Conservation (phyloP, 352 stramenopile genomes). For the Globisporangium cystogenes region DNA sequence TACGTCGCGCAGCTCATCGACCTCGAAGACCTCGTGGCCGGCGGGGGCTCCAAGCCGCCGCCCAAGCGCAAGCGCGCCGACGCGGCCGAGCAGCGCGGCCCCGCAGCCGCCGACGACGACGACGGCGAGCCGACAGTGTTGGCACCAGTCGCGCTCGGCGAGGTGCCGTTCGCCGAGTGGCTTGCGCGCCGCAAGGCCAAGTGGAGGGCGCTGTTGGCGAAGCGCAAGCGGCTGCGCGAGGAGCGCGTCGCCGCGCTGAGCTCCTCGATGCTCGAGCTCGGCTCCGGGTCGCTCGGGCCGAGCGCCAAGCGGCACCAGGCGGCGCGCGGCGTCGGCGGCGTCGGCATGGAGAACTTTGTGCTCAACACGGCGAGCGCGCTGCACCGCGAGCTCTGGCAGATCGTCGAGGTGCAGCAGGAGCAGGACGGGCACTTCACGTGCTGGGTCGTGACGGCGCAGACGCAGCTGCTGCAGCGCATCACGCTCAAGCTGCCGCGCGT, state of each 20-base stretch:
- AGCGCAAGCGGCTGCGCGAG: constrained; percentile 52
- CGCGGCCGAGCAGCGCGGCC: too few relatives aligned
- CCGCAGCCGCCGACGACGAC: constrained; percentile 1
- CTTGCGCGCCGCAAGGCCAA: constrained; percentile 65
- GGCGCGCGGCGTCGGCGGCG: constrained; percentile 25
- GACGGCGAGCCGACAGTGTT: constrained; percentile 19
- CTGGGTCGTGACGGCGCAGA: constrained; percentile 93
- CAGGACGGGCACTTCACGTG: constrained; percentile 86
- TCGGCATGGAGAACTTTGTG: constrained; percentile 82
- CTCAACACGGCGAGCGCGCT: constrained; percentile 50
- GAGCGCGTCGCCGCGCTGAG: constrained; percentile 26
- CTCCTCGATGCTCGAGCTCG: constrained; percentile 5
- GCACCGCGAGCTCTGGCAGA: constrained; percentile 68
- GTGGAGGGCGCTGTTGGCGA: constrained; percentile 54
- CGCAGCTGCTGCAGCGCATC: constrained; percentile 66
- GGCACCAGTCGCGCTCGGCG: constrained; percentile 46
- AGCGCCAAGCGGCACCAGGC: constrained; percentile 35
- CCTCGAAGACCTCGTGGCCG: constrained; percentile 48
- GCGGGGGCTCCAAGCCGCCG: constrained; percentile 14
- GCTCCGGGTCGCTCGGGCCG: constrained; percentile 1
- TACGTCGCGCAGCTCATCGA: constrained; percentile 65
- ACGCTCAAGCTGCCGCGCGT: constrained; percentile 63
- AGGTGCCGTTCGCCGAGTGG: constrained; percentile 56
- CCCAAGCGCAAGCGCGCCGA: constrained; percentile 13
- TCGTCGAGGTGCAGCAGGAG: constrained; percentile 79